Base-by-base conservation (phyloP, 2,329 filamentous ascomycete genomes). In the Trichoderma endophyticum region DNA sequence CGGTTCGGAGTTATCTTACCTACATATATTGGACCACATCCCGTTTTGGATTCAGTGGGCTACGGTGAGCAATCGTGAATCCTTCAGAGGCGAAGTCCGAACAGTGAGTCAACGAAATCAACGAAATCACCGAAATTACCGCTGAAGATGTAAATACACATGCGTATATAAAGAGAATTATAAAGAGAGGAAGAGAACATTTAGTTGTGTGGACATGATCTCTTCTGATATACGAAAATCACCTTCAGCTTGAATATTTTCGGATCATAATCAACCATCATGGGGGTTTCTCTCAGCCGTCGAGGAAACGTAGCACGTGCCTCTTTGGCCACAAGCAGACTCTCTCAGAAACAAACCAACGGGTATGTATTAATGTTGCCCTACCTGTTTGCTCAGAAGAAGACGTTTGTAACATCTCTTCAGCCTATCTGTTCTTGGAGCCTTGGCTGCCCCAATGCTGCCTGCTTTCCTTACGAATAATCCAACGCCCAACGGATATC, bases 391-490 rank as follows among this genome's bases (percentile, higher is more conserved):
- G 12, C n/a, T 56, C 12, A 21, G 26, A 65, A 59, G 70, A 12
- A 67, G 5, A 7, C 8, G 4, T 61, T 34, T 2, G 18, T 67
- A 18, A 72, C 30, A 63, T 48, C 8, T 30, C 51, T 32, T 9
- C 7, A 79, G 85, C 0, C 78, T 80, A 32, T 86, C 84, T 5
- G 43, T 81, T 1, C 75, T 82, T 9, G 84, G 85, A 15, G 85
- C 84, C 0, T 64, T 82, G 1, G 48, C 79, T 24, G 81, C 82
- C 1, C 80, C 81, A 2, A 43, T 79, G 7, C 76, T 86, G 24
- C 82, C 84, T 4, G 65, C 76, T 0, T 88, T 86, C 73, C 78
- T 88, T 18, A 81, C 77, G 6, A 82, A 86, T 77, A 87, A 87
- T 73, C 84, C 86, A 24, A 76, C 85, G 2, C 84, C 84, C 0